Percentiles rank a stretch among this genome's conserved stretches.
Conservation (phyloP, 108 stramenopile genomes). For the Pseudonitzschia pungens region DNA sequence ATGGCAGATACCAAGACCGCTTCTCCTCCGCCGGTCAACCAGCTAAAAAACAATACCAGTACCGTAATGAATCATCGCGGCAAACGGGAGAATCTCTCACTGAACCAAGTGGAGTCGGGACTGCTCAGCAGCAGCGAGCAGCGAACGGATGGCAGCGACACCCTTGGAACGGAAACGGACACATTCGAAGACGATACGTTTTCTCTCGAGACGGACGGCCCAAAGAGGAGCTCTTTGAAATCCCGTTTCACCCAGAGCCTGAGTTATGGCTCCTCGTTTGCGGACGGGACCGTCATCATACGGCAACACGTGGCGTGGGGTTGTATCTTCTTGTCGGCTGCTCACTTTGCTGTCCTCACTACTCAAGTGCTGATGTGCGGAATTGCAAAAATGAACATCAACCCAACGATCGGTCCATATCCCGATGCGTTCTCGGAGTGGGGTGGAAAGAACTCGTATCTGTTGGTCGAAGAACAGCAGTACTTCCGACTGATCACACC, state of each 20-base stretch:
- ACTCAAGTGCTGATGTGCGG: constrained; percentile 49
- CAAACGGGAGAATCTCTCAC: not conserved
- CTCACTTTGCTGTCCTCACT: constrained; percentile 40
- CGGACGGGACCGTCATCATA: not conserved
- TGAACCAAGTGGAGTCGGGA: not conserved
- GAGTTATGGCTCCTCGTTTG: not conserved
- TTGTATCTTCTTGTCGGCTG: constrained; percentile 38
- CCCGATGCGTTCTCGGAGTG: constrained; percentile 73
- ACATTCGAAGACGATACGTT: no score
- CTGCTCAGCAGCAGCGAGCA: not conserved
- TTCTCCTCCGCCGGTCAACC: not conserved
- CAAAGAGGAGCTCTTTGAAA: not conserved
- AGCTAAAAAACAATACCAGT: not conserved
- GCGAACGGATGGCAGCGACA: no score
- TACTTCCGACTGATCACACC: constrained; percentile 58
- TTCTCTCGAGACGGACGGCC: not conserved
- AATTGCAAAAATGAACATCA: constrained; percentile 51
- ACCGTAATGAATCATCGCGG: not conserved
- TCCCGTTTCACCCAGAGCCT: not conserved
- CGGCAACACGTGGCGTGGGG: constrained; percentile 40
- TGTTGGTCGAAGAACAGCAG: constrained; percentile 42
- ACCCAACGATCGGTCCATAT: constrained; percentile 67
- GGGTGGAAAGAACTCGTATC: constrained; percentile 67
- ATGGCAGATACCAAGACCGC: not conserved
- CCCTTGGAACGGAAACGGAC: no score